Evolutionary conservation across 2,329 filamentous ascomycete species (phyloP).

Genomic region (Xylaria sp.): DNA sequence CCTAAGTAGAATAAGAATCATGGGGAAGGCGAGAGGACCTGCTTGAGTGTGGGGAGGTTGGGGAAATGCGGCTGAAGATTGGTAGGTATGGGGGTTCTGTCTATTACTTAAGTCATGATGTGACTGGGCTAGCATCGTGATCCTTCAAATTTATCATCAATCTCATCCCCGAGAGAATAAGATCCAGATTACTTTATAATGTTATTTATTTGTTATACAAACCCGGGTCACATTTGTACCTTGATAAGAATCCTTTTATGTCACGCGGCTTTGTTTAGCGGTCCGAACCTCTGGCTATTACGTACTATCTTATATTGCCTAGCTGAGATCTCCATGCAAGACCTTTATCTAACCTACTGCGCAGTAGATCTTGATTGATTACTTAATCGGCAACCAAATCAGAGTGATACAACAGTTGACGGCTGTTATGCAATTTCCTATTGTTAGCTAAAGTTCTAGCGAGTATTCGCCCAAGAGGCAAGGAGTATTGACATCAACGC

Average conservation of each 20-base stretch:
- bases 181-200: no score
- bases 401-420: neutral
- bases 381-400: neutral
- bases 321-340: no score
- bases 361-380: neutral
- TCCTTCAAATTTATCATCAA: slow-evolving; percentile 27
- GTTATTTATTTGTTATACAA: neutral
- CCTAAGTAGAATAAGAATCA: no score
- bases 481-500: neutral
- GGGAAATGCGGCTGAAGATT: slow-evolving; percentile 37
- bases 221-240: neutral
- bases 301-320: no score
- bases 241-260: neutral
- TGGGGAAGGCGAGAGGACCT: slow-evolving; percentile 9
- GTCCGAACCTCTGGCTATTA: neutral
- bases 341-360: no score
- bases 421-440: neutral
- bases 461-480: neutral
- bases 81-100: slow-evolving; percentile 19
- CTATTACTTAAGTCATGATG: slow-evolving; percentile 20
- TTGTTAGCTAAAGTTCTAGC: neutral
- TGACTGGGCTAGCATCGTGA: slow-evolving; percentile 31
- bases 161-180: no score
- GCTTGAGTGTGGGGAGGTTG: slow-evolving; percentile 28
- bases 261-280: neutral